Evolutionary conservation across 495 filamentous ascomycete genomes (phyloP).

Genomic region (Lepraria neglecta): DNA sequence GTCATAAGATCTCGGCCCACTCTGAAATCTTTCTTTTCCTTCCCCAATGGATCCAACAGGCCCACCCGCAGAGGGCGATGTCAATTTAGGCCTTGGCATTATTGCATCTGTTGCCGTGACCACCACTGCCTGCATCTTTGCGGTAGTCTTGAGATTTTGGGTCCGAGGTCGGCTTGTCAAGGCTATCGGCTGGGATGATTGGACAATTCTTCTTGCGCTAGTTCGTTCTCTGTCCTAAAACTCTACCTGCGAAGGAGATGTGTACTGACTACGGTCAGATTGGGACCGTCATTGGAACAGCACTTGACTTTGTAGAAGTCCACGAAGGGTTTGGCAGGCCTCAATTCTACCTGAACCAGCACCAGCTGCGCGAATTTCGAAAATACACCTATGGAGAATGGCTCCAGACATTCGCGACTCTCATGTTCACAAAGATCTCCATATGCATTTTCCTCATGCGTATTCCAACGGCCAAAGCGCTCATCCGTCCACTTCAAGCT

Average conservation of each 20-base stretch:
- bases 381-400: conserved; percentile 12
- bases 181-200: conserved; percentile 19
- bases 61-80: background rate
- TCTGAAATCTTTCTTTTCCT: background rate
- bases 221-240: background rate
- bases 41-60: background rate
- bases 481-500: conserved; percentile 13
- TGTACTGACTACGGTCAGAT: background rate
- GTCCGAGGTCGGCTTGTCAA: conserved; percentile 11
- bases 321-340: conserved; percentile 12
- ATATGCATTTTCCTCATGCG: conserved; percentile 18
- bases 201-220: conserved; percentile 18
- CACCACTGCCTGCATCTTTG: background rate
- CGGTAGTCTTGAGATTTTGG: conserved; percentile 9
- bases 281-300: conserved; percentile 8
- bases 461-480: conserved; percentile 8
- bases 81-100: conserved; percentile 3
- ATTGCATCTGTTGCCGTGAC: background rate
- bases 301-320: conserved; percentile 10
- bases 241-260: background rate
- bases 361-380: conserved; percentile 12
- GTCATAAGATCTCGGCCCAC: background rate
- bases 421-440: conserved; percentile 18
- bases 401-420: conserved; percentile 2
- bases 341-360: conserved; percentile 2